Percentiles rank a stretch among this genome's conserved stretches.
These are phyloP conservation scores for Penicillium paneum DNA, from an alignment of 2,329 filamentous ascomycete species.

Conservation along the genomic window DNA sequence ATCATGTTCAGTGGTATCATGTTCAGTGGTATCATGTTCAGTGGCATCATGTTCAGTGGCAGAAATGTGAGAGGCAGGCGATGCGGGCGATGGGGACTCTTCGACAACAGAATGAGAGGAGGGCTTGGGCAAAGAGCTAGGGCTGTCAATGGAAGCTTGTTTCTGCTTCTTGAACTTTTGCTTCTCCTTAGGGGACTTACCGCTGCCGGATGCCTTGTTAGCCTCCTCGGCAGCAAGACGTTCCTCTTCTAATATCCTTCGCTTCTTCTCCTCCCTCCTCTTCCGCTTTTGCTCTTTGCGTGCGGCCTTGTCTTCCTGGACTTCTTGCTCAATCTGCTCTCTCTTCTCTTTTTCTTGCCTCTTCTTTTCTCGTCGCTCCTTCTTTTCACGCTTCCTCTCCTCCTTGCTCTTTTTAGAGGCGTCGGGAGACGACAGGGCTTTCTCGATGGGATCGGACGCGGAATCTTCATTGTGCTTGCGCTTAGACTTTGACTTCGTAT, in stretches of 20 bases:
- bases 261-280: constrained; percentile 5
- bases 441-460: neutral
- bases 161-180: constrained; percentile 8
- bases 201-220: neutral
- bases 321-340: constrained; percentile 2
- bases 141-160: neutral
- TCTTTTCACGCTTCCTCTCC: constrained; percentile 10
- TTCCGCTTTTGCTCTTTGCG: constrained; percentile 1
- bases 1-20: too few species aligned
- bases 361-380: constrained; percentile 8
- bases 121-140: neutral
- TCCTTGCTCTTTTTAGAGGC: neutral
- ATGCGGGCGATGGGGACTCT: neutral
- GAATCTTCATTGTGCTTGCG: neutral
- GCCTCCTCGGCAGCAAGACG: neutral
- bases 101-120: neutral
- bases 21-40: too few species aligned
- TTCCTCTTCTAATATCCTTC: neutral
- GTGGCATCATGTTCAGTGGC: too few species aligned
- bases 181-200: neutral
- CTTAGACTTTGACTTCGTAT: constrained; percentile 3
- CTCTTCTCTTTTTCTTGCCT: constrained; percentile 1
- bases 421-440: neutral
- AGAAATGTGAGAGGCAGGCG: neutral
- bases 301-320: neutral